Base-by-base conservation (phyloP, 208 protist species). In the Leishmania arabica region DNA sequence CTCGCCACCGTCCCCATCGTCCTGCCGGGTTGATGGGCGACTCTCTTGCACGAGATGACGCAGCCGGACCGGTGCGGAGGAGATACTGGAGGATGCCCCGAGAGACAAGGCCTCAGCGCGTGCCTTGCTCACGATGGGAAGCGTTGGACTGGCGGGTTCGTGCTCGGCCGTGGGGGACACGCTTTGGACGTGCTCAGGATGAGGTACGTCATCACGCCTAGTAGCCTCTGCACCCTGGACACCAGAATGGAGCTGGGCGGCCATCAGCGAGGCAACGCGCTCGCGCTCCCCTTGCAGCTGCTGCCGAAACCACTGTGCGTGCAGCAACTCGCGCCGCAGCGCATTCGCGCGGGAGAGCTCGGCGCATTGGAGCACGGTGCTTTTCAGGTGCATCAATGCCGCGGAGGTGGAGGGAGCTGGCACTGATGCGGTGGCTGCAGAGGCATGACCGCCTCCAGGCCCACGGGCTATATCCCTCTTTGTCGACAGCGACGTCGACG, bases 281-380 rank as follows among this genome's bases (percentile, higher is more conserved):
- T 76, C 51, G n/a, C 77, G 64, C 58, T 68, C 78, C 31, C 47
- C 79, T 7, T 47, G 15, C 65, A 90, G 34, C 65, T 77, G 62
- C 47, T 84, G 76, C 5, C 88, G 88, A 34, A 91, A 72, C 76
- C 86, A 79, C 9, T 79, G 69, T 5, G 84, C 79, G 78, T 91
- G 88, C n/a, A 91, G 81, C 58, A 84, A 75, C 66, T 91, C 88
- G 21, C 88, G 81, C 21, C 84, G 79, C 17, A 91, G 77, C 40
- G 82, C 84, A 45, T 89, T 85, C 8, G 80, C 78, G 31, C 88
- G 88, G 0, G 88, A 91, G 45, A 91, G 73, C 77, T 89, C 79
- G 13, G 88, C 79, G 45, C 87, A 84, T 49, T 66, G 79, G 40
- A 91, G 45, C 1, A 88, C 47, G 11, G 71, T 80, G 45, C 75